Base-by-base conservation (phyloP, 179 eudicot species). In the Heliamphora pulchella region DNA sequence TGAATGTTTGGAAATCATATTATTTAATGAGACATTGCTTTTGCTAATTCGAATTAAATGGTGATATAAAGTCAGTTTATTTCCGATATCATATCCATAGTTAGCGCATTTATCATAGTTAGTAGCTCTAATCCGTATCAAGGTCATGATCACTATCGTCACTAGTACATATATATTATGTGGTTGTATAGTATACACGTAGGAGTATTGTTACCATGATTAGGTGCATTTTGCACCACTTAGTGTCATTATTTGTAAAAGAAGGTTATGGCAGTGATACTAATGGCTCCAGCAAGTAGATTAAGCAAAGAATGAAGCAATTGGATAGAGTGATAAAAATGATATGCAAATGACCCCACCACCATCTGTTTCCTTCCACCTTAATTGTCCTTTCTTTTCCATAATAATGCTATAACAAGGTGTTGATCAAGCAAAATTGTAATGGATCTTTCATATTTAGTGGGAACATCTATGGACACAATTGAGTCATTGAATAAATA, bases 391-490 rank as follows among this genome's bases (percentile, higher is more conserved):
- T 47, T 48, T 71, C 15, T 71, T 64, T 64, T 63, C n/a, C 20
- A 51, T 50, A 50, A 48, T 62, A 77, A 47, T 77, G 59, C 59
- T 64, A 53, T 66, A 77, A 77, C 14, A 64, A 64, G 59, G 72
- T 47, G 58, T 39, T 53, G 74, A 63, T 76, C 58, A 3, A 48
- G 57, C 13, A 31, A 63, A 50, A 70, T 70, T 15, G 64, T 0
- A 43, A 67, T 53, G 31, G 65, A 53, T 17, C 51, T 67, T 66
- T 41, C 74, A 53, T 53, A 4, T 41, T 67, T 53, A 78, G 64
- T 53, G 80, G 80, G 20, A 66, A 78, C 63, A 51, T 51, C 73
- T 68, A 66, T 78, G 63, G 63, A 63, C 61, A 78, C 65, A 53
- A 67, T 53, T 31, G 17, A 67, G 63, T 67, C 74, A 8, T 67